Percentiles rank a stretch among this genome's conserved stretches.
Conservation (phyloP, 179 eudicot genomes). For the Heliamphora pulchella region DNA sequence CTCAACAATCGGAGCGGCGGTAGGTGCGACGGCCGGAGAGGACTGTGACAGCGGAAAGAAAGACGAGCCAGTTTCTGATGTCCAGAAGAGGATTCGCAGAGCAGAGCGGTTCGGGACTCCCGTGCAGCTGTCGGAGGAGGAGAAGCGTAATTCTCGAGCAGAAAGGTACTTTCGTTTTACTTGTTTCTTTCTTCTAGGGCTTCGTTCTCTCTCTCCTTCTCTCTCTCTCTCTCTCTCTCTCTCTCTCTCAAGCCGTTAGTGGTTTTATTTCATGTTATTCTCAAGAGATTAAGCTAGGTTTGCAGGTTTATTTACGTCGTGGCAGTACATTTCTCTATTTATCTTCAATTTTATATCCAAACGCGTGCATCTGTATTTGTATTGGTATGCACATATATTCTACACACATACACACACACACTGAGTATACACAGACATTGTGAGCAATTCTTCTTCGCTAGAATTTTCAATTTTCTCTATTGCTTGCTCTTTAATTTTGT, state of each 20-base stretch:
- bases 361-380: not conserved
- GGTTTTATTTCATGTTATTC: not conserved
- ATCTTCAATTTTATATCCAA: not conserved
- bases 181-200: no score
- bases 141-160: slow-evolving; percentile 23
- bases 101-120: slow-evolving; percentile 24
- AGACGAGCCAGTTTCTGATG: slow-evolving; percentile 33
- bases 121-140: slow-evolving; percentile 21
- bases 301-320: not conserved
- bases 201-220: not conserved
- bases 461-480: not conserved
- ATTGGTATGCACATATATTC: not conserved
- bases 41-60: slow-evolving; percentile 26
- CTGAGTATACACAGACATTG: no score
- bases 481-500: not conserved
- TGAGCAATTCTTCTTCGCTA: not conserved
- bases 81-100: slow-evolving; percentile 21
- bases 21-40: slow-evolving; percentile 18
- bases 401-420: no score
- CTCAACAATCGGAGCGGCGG: not conserved
- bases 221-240: not conserved
- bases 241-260: not conserved
- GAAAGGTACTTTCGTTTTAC: slow-evolving; percentile 13
- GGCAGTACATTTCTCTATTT: not conserved
- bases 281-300: not conserved